phyloP scores from a whole-genome alignment of 83 land plant genomes.

The Isoetes engelmannii region DNA sequence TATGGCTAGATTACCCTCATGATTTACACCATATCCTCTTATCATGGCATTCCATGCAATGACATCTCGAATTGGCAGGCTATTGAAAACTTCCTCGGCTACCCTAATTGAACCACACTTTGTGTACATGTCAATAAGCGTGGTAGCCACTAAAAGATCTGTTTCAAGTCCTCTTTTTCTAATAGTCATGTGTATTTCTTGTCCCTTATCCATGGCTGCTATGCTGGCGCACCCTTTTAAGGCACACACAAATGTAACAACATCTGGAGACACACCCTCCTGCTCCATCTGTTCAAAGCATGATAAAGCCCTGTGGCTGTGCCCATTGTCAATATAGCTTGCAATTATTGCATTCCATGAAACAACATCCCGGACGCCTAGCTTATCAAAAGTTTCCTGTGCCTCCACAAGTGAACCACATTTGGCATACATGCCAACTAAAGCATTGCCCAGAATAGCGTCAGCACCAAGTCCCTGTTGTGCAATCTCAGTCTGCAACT shows the following conservation, averaged over 20 bases:
- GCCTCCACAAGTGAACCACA: neutral
- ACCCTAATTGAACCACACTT: neutral
- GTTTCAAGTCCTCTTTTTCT: neutral
- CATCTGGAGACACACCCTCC: conserved; percentile 2
- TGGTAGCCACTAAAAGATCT: conserved; percentile 14
- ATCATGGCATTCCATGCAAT: conserved; percentile 3
- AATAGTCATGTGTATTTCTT: neutral
- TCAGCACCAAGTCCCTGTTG: too few species aligned
- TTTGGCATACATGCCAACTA: too few species aligned
- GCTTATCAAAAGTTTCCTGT: neutral
- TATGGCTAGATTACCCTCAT: neutral
- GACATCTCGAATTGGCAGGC: neutral
- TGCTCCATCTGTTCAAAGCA: conserved; percentile 2
- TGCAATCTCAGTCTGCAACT: too few species aligned
- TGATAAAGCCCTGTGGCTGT: neutral
- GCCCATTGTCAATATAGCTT: conserved; percentile 3
- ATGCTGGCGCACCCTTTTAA: conserved; percentile 10
- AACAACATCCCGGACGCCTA: neutral
- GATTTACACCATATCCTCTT: conserved; percentile 11
- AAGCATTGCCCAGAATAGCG: too few species aligned
- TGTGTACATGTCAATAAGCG: conserved; percentile 22
- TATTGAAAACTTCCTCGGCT: conserved; percentile 3
- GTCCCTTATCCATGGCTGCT: conserved; percentile 3
- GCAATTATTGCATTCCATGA: conserved; percentile 3
- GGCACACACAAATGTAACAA: neutral